These are phyloP conservation scores for Saccharomycopsis guyanensis DNA, from an alignment of 805 yeast species.

Conservation along the genomic window DNA sequence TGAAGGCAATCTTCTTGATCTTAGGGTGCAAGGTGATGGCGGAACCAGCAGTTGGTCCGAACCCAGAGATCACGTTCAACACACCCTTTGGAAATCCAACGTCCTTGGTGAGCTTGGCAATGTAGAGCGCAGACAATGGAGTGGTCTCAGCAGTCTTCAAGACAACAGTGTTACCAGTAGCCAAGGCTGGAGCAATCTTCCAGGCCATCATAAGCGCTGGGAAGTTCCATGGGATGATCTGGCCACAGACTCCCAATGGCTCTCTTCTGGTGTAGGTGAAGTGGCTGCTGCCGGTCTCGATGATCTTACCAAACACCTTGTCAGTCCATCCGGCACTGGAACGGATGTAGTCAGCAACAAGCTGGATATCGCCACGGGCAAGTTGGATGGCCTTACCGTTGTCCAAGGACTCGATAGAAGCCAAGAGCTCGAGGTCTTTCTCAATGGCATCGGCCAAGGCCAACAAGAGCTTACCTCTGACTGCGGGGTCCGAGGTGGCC, in stretches of 20 bases:
- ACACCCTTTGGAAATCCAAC: conserved; percentile 92
- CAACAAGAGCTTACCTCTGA: conserved; percentile 53
- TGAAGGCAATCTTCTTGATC: conserved; percentile 85
- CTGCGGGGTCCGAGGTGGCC: conserved; percentile 60
- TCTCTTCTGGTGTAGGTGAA: conserved; percentile 76
- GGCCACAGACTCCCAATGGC: conserved; percentile 93
- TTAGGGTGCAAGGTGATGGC: conserved; percentile 70
- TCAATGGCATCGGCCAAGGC: conserved; percentile 77
- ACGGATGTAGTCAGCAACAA: conserved; percentile 62
- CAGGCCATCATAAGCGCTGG: conserved; percentile 89
- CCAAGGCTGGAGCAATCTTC: conserved; percentile 90
- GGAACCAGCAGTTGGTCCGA: conserved; percentile 78
- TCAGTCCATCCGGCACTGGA: conserved; percentile 90
- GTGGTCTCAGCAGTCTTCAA: conserved; percentile 89
- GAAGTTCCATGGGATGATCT: conserved; percentile 95
- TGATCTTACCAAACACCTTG: conserved; percentile 65
- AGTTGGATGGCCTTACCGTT: conserved; percentile 77
- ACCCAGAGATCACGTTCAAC: conserved; percentile 77
- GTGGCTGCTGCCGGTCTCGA: conserved; percentile 66
- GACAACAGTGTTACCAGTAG: conserved; percentile 83
- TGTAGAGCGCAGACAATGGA: conserved; percentile 77
- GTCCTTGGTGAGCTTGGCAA: conserved; percentile 58
- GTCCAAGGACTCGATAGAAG: conserved; percentile 78
- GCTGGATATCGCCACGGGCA: conserved; percentile 69
- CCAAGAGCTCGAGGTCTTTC: conserved; percentile 58